A percentile compares a stretch with the other conserved stretches of the same genome.
Conservation (phyloP, 2,329 filamentous ascomycete species). For the Penicillium sp. region DNA sequence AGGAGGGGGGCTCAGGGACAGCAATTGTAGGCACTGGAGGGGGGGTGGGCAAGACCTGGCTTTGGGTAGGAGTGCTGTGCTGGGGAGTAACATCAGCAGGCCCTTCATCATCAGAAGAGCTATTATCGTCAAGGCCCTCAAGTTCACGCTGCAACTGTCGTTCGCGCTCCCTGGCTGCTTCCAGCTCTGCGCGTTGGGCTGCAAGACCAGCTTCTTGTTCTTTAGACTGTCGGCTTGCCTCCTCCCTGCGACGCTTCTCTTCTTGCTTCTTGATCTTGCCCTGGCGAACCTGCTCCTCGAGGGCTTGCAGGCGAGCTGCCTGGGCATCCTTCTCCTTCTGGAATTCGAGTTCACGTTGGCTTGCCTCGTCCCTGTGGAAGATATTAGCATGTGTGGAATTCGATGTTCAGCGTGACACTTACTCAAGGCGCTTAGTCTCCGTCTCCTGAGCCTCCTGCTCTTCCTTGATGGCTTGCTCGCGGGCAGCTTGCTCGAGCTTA, state of each 20-base stretch:
- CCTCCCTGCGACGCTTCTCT: slow-evolving; percentile 90
- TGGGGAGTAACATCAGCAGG: slow-evolving; percentile 69
- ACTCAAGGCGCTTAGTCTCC: slow-evolving; percentile 79
- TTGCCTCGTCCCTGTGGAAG: slow-evolving; percentile 67
- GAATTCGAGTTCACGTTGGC: slow-evolving; percentile 76
- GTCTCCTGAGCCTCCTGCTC: slow-evolving; percentile 76
- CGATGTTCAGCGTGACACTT: slow-evolving; percentile 51
- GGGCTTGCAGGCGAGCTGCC: slow-evolving; percentile 77
- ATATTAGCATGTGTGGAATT: slow-evolving; percentile 8
- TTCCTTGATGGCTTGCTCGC: slow-evolving; percentile 56
- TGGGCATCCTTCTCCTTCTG: slow-evolving; percentile 78
- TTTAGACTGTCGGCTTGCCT: slow-evolving; percentile 79
- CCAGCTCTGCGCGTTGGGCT: slow-evolving; percentile 85
- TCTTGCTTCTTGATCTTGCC: slow-evolving; percentile 96
- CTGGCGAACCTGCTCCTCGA: slow-evolving; percentile 91
- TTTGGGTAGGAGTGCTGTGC: slow-evolving; percentile 61
- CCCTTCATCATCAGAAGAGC: slow-evolving; percentile 79
- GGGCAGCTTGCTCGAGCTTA: slow-evolving; percentile 64
- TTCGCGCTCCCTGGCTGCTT: slow-evolving; percentile 86
- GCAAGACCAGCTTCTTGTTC: slow-evolving; percentile 85
- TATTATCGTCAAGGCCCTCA: slow-evolving; percentile 73
- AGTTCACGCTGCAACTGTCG: slow-evolving; percentile 86
- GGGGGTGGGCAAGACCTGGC: slow-evolving; percentile 52
- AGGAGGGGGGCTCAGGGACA: slow-evolving; percentile 26
- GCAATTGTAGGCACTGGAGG: slow-evolving; percentile 32